Base-by-base conservation (phyloP, 2,329 filamentous ascomycete genomes). In the Talaromyces piceae region DNA sequence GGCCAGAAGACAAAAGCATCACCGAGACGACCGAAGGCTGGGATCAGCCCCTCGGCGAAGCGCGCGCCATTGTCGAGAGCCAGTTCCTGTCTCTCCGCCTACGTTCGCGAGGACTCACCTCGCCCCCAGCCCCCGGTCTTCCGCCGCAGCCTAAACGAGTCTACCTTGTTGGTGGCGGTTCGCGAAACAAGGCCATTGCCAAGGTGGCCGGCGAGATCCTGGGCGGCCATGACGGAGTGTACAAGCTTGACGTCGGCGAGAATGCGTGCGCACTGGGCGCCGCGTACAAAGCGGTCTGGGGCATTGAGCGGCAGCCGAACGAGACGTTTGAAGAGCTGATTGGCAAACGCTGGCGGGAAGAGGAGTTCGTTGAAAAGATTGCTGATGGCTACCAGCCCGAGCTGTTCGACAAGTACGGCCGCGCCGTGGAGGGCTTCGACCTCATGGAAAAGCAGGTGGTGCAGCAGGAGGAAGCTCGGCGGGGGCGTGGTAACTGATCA, bases 271-370 rank as follows among this genome's bases (percentile, higher is more conserved):
- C 91, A 9, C 73, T 97, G 12, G 93, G 93, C 12, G 89, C 89
- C 5, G 91, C 91, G 23, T 96, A 97, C 72, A 97, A 97, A 73
- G 91, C 93, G 12, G 84, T 95, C 0, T 98, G 93, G 93, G 90
- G 87, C 1, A 76, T 89, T 50, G 89, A 93, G 74, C 75, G 87
- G 45, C 68, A 69, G 22, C 67, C 60, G 0, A 77, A 75, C 16
- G 84, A 95, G 78, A 88, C 79, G 3, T 97, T 97, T 71, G 93
- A 97, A 65, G 85, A 91, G 55, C 76, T 95, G 57, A 85, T 98
- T 55, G 88, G 86, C 6, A 75, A 75, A 63, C 77, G 93, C 56
- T 98, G 93, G 93, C 82, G 81, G 55, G 91, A 95, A 70, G 84
- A 86, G 58, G 84, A 83, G 1, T 89, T 91, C 57, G 84, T 95